Conservation (phyloP, 1,139 yeast genomes). For the Sugiyamaella pinicola region DNA sequence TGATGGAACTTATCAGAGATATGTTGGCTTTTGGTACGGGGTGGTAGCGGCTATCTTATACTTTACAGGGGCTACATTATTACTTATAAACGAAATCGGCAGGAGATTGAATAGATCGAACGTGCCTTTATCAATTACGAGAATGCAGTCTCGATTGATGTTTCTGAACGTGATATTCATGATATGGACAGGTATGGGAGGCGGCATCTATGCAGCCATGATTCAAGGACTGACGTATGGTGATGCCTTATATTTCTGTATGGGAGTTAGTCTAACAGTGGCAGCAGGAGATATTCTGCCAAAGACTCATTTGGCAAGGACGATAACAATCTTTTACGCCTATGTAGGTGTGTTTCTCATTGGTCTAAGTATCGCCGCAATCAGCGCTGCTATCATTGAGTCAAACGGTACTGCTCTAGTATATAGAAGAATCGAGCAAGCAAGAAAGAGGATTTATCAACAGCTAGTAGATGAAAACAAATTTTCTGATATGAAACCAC, state of each 20-base stretch:
- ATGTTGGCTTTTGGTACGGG: conserved; percentile 81
- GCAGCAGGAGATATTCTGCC: conserved; percentile 81
- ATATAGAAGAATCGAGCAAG: conserved; percentile 32
- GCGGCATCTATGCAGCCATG: conserved; percentile 54
- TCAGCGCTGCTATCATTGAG: conserved; percentile 62
- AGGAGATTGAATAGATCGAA: conserved; percentile 53
- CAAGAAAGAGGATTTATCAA: conserved; percentile 26
- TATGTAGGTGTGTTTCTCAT: conserved; percentile 68
- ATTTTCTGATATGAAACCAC: conserved; percentile 31
- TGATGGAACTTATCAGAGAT: conserved; percentile 29
- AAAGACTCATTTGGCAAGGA: conserved; percentile 52
- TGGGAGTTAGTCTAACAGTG: conserved; percentile 71
- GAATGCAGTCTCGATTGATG: conserved; percentile 71
- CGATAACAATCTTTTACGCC: conserved; percentile 62
- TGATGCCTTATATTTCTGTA: conserved; percentile 66
- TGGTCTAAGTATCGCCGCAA: conserved; percentile 72
- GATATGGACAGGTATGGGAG: conserved; percentile 71
- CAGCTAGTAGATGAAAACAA: conserved; percentile 17
- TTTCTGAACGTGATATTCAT: conserved; percentile 65
- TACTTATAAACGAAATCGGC: conserved; percentile 63
- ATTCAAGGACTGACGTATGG: conserved; percentile 52
- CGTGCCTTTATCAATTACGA: conserved; percentile 44
- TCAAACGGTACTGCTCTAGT: conserved; percentile 58
- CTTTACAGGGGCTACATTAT: conserved; percentile 54
- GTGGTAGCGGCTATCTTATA: conserved; percentile 64